Evolutionary conservation across 129 eudicot genomes (phyloP).

Genomic region (Glebionis coronaria): DNA sequence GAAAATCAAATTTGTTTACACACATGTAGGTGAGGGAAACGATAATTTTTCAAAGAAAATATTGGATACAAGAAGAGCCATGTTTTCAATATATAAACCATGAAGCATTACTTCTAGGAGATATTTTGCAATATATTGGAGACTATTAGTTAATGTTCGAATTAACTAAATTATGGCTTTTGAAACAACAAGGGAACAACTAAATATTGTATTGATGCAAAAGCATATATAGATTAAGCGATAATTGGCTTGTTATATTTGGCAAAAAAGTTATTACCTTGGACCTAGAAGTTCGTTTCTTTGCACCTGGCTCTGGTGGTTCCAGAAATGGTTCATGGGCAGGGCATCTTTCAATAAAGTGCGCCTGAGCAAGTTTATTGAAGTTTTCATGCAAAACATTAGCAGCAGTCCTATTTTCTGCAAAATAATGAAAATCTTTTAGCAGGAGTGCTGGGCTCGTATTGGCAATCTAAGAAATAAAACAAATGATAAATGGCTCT

Average conservation of each 20-base stretch:
- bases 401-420: constrained; percentile 42
- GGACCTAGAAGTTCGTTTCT: constrained; percentile 51
- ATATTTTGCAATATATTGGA: not conserved
- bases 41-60: not conserved
- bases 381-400: constrained; percentile 51
- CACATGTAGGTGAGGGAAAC: not conserved
- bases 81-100: too few relatives aligned
- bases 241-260: not conserved
- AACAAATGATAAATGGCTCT: not conserved
- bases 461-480: not conserved
- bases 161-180: constrained; percentile 6
- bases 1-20: constrained; percentile 19
- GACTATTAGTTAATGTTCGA: not conserved
- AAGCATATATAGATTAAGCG: not conserved
- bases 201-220: not conserved
- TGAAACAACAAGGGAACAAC: not conserved
- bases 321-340: constrained; percentile 79
- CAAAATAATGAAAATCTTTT: constrained; percentile 7
- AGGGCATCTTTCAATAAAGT: constrained; percentile 87
- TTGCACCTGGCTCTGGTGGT: constrained; percentile 62
- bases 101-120: too few relatives aligned
- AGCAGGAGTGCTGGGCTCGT: constrained; percentile 3
- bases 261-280: constrained; percentile 44
- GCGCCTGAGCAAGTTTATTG: constrained; percentile 50
- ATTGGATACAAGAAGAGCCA: too few relatives aligned